Base-by-base conservation (phyloP, 1,284 basidiomycete genomes). In the Pseudozyma flocculosa region DNA sequence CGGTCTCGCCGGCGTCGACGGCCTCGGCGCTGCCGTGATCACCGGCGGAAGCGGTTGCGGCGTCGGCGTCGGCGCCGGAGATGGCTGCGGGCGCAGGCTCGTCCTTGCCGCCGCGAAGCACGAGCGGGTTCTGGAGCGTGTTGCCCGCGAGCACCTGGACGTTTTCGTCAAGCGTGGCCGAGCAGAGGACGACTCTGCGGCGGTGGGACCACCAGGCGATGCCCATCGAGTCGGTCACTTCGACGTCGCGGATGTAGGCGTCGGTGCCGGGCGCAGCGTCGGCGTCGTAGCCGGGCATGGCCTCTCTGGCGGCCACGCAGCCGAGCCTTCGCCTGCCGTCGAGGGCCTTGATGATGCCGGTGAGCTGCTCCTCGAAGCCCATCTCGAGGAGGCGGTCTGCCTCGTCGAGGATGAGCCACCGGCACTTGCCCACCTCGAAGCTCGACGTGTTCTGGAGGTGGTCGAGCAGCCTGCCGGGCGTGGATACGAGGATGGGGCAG, bases 401-500 rank as follows among this genome's bases (percentile, higher is more conserved):
- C 80, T 99, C 95, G 75, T 99, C 95, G 26, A 98, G 84, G 1
- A 99, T 87, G 17, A 99, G 83, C 91, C 94, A 98, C 48, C 90
- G 85, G 72, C 90, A 91, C 80, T 95, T 95, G 49, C 88, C 89
- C 46, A 92, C 86, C 68, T 93, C 88, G 79, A 97, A 90, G 3
- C 89, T 88, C 0, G 87, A 84, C 0, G 95, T 98, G 70, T 88
- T 87, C 68, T 88, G 86, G 24, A 89, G 80, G 66, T 89, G 87
- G 71, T 89, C 87, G 22, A 89, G 81, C 30, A 89, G 79, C 43
- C 87, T 81, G 36, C 87, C 87, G 37, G 87, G 82, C 1, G 87
- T 88, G 1, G 86, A 84, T 18, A 88, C 86, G 17, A 89, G 80
- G 58, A 88, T 86, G 1, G 87, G 86, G 17, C 87, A 81, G 17